These are phyloP conservation scores for Kalmusia sp. DNA, from an alignment of 2,329 filamentous ascomycete genomes.

Conservation along the genomic window DNA sequence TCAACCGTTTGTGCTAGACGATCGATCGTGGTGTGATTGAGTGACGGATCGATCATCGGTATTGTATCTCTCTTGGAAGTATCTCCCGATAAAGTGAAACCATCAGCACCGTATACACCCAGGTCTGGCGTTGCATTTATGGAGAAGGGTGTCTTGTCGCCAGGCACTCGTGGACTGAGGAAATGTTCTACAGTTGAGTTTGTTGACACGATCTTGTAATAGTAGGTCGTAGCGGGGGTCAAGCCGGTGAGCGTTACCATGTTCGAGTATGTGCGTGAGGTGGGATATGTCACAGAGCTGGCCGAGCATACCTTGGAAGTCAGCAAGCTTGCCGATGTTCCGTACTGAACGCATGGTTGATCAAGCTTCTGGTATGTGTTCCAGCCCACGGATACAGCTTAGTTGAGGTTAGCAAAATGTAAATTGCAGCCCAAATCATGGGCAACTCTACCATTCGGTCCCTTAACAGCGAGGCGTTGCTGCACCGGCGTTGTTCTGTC, in stretches of 20 bases:
- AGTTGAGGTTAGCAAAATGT: background rate
- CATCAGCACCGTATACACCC: constrained; percentile 62
- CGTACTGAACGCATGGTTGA: constrained; percentile 61
- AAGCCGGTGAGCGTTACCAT: constrained; percentile 56
- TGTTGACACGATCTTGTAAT: constrained; percentile 65
- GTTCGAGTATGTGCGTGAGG: constrained; percentile 63
- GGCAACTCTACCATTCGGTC: background rate
- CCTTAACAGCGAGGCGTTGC: constrained; percentile 11
- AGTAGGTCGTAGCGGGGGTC: constrained; percentile 63
- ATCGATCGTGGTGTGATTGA: constrained; percentile 62
- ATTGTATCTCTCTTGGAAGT: constrained; percentile 56
- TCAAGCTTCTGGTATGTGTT: constrained; percentile 61
- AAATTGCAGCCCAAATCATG: background rate
- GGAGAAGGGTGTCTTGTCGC: constrained; percentile 62
- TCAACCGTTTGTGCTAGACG: constrained; percentile 60
- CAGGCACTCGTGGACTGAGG: constrained; percentile 60
- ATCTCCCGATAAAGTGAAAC: constrained; percentile 54
- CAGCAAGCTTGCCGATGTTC: constrained; percentile 52
- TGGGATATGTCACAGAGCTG: constrained; percentile 58
- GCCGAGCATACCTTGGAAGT: constrained; percentile 53
- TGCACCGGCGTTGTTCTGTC: constrained; percentile 13
- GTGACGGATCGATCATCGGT: constrained; percentile 57
- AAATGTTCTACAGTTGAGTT: constrained; percentile 64
- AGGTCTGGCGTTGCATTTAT: constrained; percentile 63
- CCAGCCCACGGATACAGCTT: constrained; percentile 50